These are phyloP conservation scores for Sechiopsis laciniata DNA, from an alignment of 306 rosid genomes.

Conservation along the genomic window DNA sequence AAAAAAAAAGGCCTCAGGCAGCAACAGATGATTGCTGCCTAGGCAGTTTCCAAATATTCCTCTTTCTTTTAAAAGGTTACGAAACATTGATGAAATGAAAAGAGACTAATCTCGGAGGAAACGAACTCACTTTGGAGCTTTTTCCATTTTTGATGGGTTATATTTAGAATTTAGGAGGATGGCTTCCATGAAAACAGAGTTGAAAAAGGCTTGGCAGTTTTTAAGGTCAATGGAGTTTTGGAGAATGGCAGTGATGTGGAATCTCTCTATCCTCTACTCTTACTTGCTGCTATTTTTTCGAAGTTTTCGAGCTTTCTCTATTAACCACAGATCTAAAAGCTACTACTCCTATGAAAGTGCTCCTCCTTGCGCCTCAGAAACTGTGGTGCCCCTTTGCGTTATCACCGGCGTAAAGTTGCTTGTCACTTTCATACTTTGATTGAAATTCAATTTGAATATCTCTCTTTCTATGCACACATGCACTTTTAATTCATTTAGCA, in stretches of 20 bases:
- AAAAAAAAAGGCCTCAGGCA: too few relatives aligned
- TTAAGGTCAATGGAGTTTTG: constrained; percentile 44
- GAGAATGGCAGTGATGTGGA: constrained; percentile 75
- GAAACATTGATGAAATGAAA: too few relatives aligned
- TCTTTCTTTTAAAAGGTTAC: too few relatives aligned
- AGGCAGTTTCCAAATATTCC: too few relatives aligned
- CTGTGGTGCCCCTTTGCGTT: constrained; percentile 51
- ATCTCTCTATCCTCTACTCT: constrained; percentile 34
- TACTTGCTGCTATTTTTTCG: constrained; percentile 36
- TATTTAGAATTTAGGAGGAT: constrained; percentile 2
- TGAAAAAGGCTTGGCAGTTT: constrained; percentile 34
- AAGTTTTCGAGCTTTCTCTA: constrained; percentile 24
- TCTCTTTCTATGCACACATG: constrained; percentile 9
- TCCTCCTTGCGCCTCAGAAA: constrained; percentile 36
- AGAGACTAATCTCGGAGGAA: too few relatives aligned
- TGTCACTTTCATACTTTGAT: not conserved
- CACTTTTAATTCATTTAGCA: not conserved
- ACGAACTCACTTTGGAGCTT: too few relatives aligned
- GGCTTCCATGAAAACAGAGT: constrained; percentile 30
- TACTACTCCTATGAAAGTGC: constrained; percentile 21
- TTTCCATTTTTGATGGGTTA: constrained; percentile 4
- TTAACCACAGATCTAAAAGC: not conserved
- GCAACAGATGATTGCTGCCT: too few relatives aligned
- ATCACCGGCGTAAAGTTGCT: constrained; percentile 61
- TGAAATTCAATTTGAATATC: not conserved